Base-by-base conservation (phyloP, 2,329 filamentous ascomycete species). In the Ascochyta pisi region DNA sequence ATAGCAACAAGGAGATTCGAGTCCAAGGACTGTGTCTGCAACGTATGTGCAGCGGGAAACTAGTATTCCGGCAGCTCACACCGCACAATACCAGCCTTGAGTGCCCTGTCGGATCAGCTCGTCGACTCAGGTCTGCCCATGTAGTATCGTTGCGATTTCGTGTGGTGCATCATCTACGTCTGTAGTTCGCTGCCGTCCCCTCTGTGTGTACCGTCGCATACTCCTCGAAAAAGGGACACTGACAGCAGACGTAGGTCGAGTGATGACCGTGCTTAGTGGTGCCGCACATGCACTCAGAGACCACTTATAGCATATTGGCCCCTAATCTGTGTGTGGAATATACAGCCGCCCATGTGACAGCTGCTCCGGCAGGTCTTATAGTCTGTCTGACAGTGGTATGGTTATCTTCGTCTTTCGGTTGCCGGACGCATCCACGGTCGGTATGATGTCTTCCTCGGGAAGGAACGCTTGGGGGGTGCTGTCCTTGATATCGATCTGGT, bases 381-480 rank as follows among this genome's bases (percentile, higher is more conserved):
- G 40, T 44, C 62, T 54, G 27, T 60, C 46, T 15, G 48, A 45
- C 27, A 64, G 35, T 3, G 62, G 55, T 39, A 49, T 42, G 10
- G 29, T 43, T 10, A 10, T 43, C 44, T 23, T 41, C 16, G 40
- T 46, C 22, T 45, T 57, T n/a, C 47, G 31, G 13, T 53, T 65
- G 16, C 53, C 54, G 4, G 56, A 56, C 4, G 62, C 63, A 38
- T 64, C 69, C 27, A 70, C 71, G 34, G 67, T 69, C 7, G 72
- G 72, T 51, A 75, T 68, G 4, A 73, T 55, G 39, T 69, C 68
- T 31, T 73, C 69, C 5, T 63, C 60, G 4, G 55, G 57, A 1
- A 55, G 49, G 8, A 65, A 60, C 15, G 53, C 26, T n/a, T 61
- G 54, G 26, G 54, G 60, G 12, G 62, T 43, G 49, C 67, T 74